Evolutionary conservation across 148 eudicot genomes (phyloP).

Genomic region (Nepenthes gracilis): DNA sequence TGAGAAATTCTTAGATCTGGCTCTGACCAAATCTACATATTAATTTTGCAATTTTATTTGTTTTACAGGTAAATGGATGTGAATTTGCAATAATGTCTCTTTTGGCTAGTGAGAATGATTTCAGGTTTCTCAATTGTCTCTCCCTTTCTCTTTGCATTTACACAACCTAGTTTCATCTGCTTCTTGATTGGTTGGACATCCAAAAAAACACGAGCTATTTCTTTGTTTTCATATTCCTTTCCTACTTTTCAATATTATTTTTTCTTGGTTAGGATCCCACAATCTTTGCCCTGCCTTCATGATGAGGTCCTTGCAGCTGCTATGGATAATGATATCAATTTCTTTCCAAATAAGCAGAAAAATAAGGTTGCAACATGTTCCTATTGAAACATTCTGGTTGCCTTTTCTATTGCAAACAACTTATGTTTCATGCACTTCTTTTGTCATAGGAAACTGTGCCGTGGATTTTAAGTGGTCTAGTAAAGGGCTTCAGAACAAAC

Average conservation of each 20-base stretch:
- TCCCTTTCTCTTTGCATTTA: constrained; percentile 4
- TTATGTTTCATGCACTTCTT: neutral
- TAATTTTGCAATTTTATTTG: neutral
- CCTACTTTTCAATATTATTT: neutral
- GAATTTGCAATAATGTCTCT: constrained; percentile 84
- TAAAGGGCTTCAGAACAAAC: constrained; percentile 41
- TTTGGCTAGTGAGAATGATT: constrained; percentile 65
- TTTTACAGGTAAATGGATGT: constrained; percentile 64
- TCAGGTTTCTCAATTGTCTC: constrained; percentile 46
- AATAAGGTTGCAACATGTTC: constrained; percentile 29
- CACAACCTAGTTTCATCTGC: neutral
- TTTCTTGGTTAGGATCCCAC: constrained; percentile 41
- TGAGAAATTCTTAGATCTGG: no score
- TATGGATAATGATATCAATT: constrained; percentile 29
- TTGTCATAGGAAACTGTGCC: constrained; percentile 33
- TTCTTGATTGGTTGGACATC: neutral
- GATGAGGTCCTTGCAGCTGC: constrained; percentile 79
- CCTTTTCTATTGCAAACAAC: no score
- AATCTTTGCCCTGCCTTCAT: constrained; percentile 68
- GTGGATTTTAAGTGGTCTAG: constrained; percentile 51
- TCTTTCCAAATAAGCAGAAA: constrained; percentile 37
- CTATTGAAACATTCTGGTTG: no score
- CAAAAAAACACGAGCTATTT: neutral
- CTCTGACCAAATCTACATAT: no score
- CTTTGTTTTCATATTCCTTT: neutral